Conservation (phyloP, 495 filamentous ascomycete species). For the Neurospora intermedia region DNA sequence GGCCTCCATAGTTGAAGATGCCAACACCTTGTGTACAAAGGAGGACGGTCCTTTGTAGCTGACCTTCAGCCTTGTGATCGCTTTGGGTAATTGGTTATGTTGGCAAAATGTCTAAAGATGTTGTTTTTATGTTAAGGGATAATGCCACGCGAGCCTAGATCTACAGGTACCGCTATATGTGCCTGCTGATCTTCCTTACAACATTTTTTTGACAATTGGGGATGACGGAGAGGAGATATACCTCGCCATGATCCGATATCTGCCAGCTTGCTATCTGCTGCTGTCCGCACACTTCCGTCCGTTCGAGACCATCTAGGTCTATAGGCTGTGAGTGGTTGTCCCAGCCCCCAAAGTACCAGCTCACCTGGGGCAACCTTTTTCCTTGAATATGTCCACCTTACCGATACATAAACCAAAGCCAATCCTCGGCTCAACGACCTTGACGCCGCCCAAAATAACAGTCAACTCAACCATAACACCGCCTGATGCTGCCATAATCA, state of each 20-base stretch:
- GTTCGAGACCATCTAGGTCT: neutral
- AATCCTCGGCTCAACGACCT: neutral
- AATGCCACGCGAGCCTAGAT: neutral
- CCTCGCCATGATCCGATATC: neutral
- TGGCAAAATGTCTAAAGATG: neutral
- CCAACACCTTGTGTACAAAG: neutral
- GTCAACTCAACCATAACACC: neutral
- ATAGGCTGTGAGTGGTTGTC: neutral
- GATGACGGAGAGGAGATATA: neutral
- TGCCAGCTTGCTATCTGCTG: neutral
- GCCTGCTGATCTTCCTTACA: neutral
- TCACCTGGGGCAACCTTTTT: neutral
- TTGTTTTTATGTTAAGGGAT: neutral
- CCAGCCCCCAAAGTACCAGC: neutral
- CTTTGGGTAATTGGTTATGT: neutral
- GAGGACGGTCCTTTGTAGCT: neutral
- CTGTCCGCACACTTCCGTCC: neutral
- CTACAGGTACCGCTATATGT: neutral
- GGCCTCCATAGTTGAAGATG: neutral
- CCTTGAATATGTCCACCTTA: neutral
- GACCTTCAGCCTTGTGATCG: neutral
- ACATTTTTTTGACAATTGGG: neutral
- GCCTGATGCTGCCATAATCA: neutral
- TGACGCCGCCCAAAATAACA: neutral
- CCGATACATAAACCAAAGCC: neutral